Evolutionary conservation across 495 filamentous ascomycete species (phyloP).

Genomic region (Penicillium arizonense): DNA sequence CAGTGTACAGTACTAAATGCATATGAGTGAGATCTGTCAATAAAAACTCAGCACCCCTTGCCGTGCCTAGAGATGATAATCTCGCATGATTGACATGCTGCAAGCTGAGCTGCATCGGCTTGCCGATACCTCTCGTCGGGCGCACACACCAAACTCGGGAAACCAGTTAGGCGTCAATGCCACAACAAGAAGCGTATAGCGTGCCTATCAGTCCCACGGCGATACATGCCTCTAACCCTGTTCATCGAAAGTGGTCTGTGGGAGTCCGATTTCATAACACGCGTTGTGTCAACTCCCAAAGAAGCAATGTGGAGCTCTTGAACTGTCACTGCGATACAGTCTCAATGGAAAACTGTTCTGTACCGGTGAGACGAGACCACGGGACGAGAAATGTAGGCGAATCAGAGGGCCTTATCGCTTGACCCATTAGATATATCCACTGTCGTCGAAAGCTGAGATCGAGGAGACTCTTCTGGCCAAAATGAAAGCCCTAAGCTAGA

Average conservation of each 20-base stretch:
- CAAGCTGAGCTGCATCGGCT: slow-evolving; percentile 1
- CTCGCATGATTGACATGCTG: not conserved
- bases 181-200: not conserved
- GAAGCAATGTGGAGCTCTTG: slow-evolving; percentile 5
- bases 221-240: not conserved
- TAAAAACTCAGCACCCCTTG: not conserved
- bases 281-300: slow-evolving; percentile 1
- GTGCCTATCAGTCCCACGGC: too few relatives aligned
- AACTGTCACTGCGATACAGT: not conserved
- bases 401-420: slow-evolving; percentile 10
- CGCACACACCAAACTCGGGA: not conserved
- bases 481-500: not conserved
- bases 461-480: slow-evolving; percentile 12
- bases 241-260: slow-evolving; percentile 5
- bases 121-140: slow-evolving; percentile 7
- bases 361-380: slow-evolving; percentile 16
- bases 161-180: slow-evolving; percentile 5
- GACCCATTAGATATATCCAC: slow-evolving; percentile 21
- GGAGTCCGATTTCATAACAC: not conserved
- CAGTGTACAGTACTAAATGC: not conserved
- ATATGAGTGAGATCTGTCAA: not conserved
- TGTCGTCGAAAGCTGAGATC: slow-evolving; percentile 19
- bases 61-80: not conserved
- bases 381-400: slow-evolving; percentile 9
- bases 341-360: slow-evolving; percentile 9